Base-by-base conservation (phyloP, 228 moss, liverwort and hornwort genomes). In the Sphagnum fallax region DNA sequence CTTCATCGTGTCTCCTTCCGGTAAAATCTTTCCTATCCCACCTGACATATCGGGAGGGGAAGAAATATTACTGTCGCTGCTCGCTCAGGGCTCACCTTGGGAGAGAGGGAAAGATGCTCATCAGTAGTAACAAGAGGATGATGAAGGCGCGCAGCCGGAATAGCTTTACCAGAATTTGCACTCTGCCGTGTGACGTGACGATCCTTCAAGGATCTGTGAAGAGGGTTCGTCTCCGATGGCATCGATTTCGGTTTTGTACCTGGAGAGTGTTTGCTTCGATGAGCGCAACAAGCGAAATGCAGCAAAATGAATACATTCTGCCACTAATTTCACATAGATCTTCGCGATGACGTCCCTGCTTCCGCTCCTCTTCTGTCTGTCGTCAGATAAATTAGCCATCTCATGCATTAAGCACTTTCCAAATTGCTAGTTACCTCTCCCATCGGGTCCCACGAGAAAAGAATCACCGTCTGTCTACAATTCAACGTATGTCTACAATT, bases 271-370 rank as follows among this genome's bases (percentile, higher is more conserved):
- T 79, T 64, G 84, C 76, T 75, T 78, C 83, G 67, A 93, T 92
- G 71, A 94, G 77, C 32, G 87, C 84, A 63, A 90, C 98, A 64
- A 92, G 93, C 79, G 94, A 91, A 88, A 98, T 98, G 82, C 98
- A 98, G 83, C 98, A 98, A 71, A 98, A 82, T 68, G 85, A 79
- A 89, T 94, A 92, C 93, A 93, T 93, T 91, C 89, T 67, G 88
- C 69, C 75, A 71, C 71, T 78, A 72, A 62, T 81, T 77, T 81
- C 88, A 82, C 75, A 78, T 90, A 32, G 32, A 63, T 76, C 52
- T 67, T 1, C 65, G 52, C 67, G 74, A 55, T 12, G 9, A 8
- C 12, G 9, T 12, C 12, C 55, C 55, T 55, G 9, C 55, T 12
- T 2, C 32, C 32, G 2, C 32, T 32, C 32, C 32, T 32, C 32